Evolutionary conservation across 257 asterid species (phyloP).

Genomic region (Cordia subcordata): DNA sequence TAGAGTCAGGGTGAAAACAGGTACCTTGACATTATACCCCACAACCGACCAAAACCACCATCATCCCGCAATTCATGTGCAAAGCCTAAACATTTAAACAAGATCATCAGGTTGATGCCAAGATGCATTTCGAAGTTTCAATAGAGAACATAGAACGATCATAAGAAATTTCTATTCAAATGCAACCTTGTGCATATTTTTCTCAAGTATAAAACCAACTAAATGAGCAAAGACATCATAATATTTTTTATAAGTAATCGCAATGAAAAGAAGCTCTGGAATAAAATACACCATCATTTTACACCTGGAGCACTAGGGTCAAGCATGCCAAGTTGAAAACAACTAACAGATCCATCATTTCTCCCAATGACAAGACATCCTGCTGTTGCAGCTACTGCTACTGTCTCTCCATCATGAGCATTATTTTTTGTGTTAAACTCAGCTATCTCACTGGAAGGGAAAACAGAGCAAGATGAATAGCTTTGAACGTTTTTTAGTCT

Average conservation of each 20-base stretch:
- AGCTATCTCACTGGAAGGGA: slow-evolving; percentile 52
- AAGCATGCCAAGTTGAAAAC: slow-evolving; percentile 63
- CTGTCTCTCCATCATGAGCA: slow-evolving; percentile 53
- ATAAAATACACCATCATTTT: slow-evolving; percentile 10
- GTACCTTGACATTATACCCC: slow-evolving; percentile 95
- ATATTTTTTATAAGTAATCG: slow-evolving; percentile 2
- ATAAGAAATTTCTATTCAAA: neutral
- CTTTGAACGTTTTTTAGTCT: slow-evolving; percentile 52
- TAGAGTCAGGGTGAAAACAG: neutral
- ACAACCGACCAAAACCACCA: slow-evolving; percentile 73
- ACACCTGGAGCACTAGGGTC: slow-evolving; percentile 71
- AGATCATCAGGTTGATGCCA: neutral
- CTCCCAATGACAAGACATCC: slow-evolving; percentile 74
- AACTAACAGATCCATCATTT: slow-evolving; percentile 73
- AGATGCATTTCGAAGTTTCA: neutral
- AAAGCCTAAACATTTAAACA: slow-evolving; percentile 41
- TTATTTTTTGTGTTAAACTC: slow-evolving; percentile 48
- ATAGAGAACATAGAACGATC: neutral
- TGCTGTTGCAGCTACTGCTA: slow-evolving; percentile 55
- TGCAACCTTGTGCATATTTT: neutral
- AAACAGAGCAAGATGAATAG: slow-evolving; percentile 49
- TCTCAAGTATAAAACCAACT: neutral
- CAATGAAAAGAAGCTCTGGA: no score
- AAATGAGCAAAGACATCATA: slow-evolving; percentile 1
- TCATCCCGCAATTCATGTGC: slow-evolving; percentile 83